phyloP scores from a whole-genome alignment of 331 rosid genomes.

The Malus hybrid region DNA sequence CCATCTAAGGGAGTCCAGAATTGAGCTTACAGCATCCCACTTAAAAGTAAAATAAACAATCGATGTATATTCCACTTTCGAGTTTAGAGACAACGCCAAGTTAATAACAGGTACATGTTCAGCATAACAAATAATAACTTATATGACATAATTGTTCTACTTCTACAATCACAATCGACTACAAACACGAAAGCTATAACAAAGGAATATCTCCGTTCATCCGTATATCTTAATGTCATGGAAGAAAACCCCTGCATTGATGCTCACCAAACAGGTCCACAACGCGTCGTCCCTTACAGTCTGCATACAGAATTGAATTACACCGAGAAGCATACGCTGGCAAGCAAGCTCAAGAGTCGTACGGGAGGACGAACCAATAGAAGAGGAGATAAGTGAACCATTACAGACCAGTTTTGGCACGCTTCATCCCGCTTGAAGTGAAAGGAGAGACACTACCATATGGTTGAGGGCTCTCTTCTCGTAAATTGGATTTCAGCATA shows the following conservation, averaged over 20 bases:
- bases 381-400: neutral
- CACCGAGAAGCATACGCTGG: conserved; percentile 23
- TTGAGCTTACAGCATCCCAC: too few relatives aligned
- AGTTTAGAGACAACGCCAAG: conserved; percentile 3
- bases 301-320: conserved; percentile 26
- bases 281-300: neutral
- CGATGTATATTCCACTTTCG: neutral
- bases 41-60: neutral
- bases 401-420: conserved; percentile 74
- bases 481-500: conserved; percentile 71
- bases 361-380: neutral
- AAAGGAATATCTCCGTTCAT: conserved; percentile 14
- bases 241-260: conserved; percentile 11
- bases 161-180: conserved; percentile 15
- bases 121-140: conserved; percentile 8
- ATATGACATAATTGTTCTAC: conserved; percentile 9
- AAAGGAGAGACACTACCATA: conserved; percentile 79
- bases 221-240: conserved; percentile 5
- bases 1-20: too few relatives aligned
- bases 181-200: conserved; percentile 15
- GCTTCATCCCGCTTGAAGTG: conserved; percentile 79
- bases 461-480: conserved; percentile 93
- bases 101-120: conserved; percentile 1
- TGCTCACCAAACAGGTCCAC: conserved; percentile 6
- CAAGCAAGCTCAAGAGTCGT: conserved; percentile 12